These are phyloP conservation scores for Aspergillus luchuensis DNA, from an alignment of 2,329 filamentous ascomycete genomes.

Conservation along the genomic window DNA sequence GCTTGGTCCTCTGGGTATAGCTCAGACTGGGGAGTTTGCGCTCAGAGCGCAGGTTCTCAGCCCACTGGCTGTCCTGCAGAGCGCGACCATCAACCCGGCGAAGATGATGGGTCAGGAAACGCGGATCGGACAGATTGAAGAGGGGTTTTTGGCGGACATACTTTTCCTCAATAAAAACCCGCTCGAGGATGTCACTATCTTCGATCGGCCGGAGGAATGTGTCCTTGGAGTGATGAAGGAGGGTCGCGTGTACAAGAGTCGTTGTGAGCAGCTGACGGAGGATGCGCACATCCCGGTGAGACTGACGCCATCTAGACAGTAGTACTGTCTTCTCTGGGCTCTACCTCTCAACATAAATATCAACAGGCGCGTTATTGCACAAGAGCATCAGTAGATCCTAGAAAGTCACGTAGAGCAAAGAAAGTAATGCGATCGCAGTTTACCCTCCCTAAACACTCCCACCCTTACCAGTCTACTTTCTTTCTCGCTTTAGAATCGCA, in stretches of 20 bases:
- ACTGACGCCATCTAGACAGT: background rate
- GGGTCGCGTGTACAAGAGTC: conserved; percentile 45
- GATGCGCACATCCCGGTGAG: conserved; percentile 7
- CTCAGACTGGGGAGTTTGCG: conserved; percentile 55
- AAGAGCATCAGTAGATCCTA: fast-evolving
- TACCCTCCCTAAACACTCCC: too few relatives aligned
- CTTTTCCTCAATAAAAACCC: conserved; percentile 57
- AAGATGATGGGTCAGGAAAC: conserved; percentile 51
- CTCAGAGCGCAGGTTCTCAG: conserved; percentile 49
- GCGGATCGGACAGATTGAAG: conserved; percentile 53
- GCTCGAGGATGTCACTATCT: conserved; percentile 56
- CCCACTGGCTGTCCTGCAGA: conserved; percentile 50
- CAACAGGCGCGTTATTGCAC: too few relatives aligned
- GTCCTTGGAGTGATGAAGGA: conserved; percentile 59
- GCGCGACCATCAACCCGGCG: conserved; percentile 57
- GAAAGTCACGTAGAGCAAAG: too few relatives aligned
- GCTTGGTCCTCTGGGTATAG: conserved; percentile 52
- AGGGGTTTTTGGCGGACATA: conserved; percentile 57
- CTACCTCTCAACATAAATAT: too few relatives aligned
- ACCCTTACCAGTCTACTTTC: too few relatives aligned
- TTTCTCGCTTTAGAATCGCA: too few relatives aligned
- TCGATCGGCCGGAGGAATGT: conserved; percentile 52
- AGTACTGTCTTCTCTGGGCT: background rate
- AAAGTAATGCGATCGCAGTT: too few relatives aligned
- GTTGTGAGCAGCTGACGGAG: conserved; percentile 3